Percentiles rank a stretch among this genome's conserved stretches.
phyloP scores from a whole-genome alignment of 108 stramenopile genomes.

The Seminavis robusta region DNA sequence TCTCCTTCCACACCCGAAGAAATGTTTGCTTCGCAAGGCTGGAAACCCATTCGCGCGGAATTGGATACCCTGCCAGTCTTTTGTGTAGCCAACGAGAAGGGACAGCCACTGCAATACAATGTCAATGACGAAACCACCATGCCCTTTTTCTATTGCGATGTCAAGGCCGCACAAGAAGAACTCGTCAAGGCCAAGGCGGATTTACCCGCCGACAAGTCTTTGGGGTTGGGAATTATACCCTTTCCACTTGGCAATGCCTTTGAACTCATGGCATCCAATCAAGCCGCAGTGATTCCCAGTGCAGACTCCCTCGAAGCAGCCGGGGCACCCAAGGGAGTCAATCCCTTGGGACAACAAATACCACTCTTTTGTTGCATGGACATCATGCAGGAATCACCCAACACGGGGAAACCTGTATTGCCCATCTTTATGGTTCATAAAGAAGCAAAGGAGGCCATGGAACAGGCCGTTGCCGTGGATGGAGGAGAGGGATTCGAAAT shows the following conservation, averaged over 20 bases:
- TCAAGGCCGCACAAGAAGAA: slow-evolving; percentile 43
- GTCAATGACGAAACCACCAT: slow-evolving; percentile 20
- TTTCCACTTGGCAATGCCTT: slow-evolving; percentile 35
- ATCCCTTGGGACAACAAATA: slow-evolving; percentile 62
- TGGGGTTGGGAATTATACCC: slow-evolving; percentile 3
- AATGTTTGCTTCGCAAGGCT: slow-evolving; percentile 32
- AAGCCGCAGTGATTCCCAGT: slow-evolving; percentile 59
- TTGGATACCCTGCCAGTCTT: slow-evolving; percentile 43
- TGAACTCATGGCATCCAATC: slow-evolving; percentile 41
- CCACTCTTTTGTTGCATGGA: slow-evolving; percentile 72
- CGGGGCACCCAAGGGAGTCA: slow-evolving; percentile 55
- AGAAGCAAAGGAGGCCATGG: slow-evolving; percentile 53
- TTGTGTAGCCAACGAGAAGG: slow-evolving; percentile 38
- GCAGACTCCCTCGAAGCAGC: slow-evolving; percentile 42
- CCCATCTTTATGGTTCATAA: slow-evolving; percentile 60
- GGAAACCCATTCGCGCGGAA: slow-evolving; percentile 32
- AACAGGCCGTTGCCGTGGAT: slow-evolving; percentile 44
- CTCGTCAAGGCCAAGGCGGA: slow-evolving; percentile 25
- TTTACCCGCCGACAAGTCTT: slow-evolving; percentile 3
- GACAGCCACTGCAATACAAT: slow-evolving; percentile 42
- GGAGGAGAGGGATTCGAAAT: slow-evolving; percentile 59
- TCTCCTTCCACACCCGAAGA: too few species aligned
- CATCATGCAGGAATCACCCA: slow-evolving; percentile 42
- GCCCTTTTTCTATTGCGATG: slow-evolving; percentile 42
- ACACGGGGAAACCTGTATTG: slow-evolving; percentile 43